These are phyloP conservation scores for Solanum chacoense DNA, from an alignment of 305 asterid species.

Conservation along the genomic window DNA sequence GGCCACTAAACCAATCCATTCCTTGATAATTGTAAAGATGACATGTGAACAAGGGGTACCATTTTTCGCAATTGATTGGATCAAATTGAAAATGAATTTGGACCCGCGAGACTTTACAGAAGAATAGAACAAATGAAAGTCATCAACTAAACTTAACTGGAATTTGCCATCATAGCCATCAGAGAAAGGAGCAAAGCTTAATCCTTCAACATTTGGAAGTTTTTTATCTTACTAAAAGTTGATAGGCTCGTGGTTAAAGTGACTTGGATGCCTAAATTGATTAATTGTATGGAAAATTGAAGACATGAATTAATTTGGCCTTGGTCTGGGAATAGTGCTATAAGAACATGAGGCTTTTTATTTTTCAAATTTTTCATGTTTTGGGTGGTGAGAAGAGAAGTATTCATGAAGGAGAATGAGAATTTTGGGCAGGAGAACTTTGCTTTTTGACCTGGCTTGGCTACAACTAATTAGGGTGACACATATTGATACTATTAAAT, in stretches of 20 bases:
- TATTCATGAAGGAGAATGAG: not conserved
- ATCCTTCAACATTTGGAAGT: not conserved
- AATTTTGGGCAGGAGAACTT: not conserved
- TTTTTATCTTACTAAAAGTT: not conserved
- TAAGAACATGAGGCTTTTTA: not conserved
- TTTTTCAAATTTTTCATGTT: not conserved
- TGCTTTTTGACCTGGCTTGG: not conserved
- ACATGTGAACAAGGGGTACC: not conserved
- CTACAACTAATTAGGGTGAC: not conserved
- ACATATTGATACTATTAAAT: too few species aligned
- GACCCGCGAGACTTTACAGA: not conserved
- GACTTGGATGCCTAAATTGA: not conserved
- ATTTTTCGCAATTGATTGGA: not conserved
- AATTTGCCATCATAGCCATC: not conserved
- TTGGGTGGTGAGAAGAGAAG: not conserved
- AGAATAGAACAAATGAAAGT: not conserved
- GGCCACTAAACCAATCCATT: slow-evolving; percentile 7
- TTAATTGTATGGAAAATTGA: too few species aligned
- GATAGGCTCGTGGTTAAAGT: not conserved
- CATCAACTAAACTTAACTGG: not conserved
- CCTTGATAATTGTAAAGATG: not conserved
- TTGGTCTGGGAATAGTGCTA: not conserved
- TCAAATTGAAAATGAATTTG: not conserved
- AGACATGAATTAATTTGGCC: not conserved
- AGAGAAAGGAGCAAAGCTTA: not conserved